Evolutionary conservation across 306 rosid species (phyloP), one percentile per base, ranked within the genome.

Genomic region (Pyrus bretschneideri): DNA sequence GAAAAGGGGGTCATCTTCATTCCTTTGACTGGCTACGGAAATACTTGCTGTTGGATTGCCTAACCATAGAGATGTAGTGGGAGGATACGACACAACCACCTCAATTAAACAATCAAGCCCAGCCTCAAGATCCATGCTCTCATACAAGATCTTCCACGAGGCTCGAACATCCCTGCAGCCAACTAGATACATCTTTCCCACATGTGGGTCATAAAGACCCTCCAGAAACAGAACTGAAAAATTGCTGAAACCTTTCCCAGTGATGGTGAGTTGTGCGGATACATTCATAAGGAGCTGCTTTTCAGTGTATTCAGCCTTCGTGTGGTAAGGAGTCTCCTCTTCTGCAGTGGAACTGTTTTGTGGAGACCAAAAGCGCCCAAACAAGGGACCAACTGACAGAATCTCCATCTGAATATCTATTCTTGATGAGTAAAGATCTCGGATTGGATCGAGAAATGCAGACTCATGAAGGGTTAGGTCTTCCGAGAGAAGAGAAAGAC

Each of bases 161-260:
- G 95, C 92, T 73, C 92, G 83, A 76, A 90, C 89, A 52, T 90
- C 96, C 80, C 96, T 87, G 83, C 98, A 95, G 62, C 97, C 97
- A 69, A 95, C 79, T 70, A 95, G 85, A 85, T 92, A 95, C 97
- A 90, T 89, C 79, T 88, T 84, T 46, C 97, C 97, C 54, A 84
- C 91, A 55, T 69, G 96, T 55, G 91, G 96, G 45, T 95, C 96
- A 74, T 92, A 92, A 70, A 90, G 82, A 71, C 98, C 98, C 81
- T 95, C 98, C 67, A 95, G 77, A 79, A 84, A 92, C 64, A 95
- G 86, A 17, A 79, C 75, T 42, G 93, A 89, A 72, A 92, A 81
- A 75, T 88, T 90, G 67, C 75, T 69, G 77, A 83, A 83, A 14
- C 51, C 81, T 81, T 88, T 84, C 77, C 90, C 91, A 33, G 78